Base-by-base conservation (phyloP, 805 yeast species). In the Ogataea pignaliae region DNA sequence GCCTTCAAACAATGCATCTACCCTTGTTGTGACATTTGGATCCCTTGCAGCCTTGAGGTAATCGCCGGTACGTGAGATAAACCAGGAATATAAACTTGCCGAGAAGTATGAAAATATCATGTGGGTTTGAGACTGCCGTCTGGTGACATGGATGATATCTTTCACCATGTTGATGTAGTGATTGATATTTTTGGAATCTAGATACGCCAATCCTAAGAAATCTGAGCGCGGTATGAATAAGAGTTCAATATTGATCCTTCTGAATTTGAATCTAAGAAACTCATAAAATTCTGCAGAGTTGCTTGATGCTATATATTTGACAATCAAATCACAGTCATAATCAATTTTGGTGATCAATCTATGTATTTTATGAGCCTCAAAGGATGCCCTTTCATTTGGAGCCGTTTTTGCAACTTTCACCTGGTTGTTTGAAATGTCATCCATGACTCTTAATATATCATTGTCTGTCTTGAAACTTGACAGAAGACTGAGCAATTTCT, bases 71-170 rank as follows among this genome's bases (percentile, higher is more conserved):
- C 78, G 65, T 11, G 78, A 66, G 43, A 71, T 54, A 2, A 75
- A 64, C 85, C 85, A 81, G 34, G 65, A 60, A 45, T 66, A 62
- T 8, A 78, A 50, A 3, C 77, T 59, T 39, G 71, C 70, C n/a
- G 77, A 56, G 37, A 78, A 65, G 46, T 69, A 78, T 35, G 68
- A 62, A 36, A 76, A 61, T 9, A 77, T 47, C 16, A 76, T 43
- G 47, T 70, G 71, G 42, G 72, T 72, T 47, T 76, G 79, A 1
- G 75, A 61, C 3, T 72, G 67, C 50, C 71, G 71, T 45, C 66
- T 69, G 14, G 73, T 59, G 3, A 65, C 46, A 12, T 61, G 60
- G 1, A 72, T 48, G 13, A 74, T 45, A 12, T 60, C 59, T 46
- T 68, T 62, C 12, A 76, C 44, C 37, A 75, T 60, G 28, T 65